phyloP scores from a whole-genome alignment of 1,284 basidiomycete genomes.

The Leccinum proximum region DNA sequence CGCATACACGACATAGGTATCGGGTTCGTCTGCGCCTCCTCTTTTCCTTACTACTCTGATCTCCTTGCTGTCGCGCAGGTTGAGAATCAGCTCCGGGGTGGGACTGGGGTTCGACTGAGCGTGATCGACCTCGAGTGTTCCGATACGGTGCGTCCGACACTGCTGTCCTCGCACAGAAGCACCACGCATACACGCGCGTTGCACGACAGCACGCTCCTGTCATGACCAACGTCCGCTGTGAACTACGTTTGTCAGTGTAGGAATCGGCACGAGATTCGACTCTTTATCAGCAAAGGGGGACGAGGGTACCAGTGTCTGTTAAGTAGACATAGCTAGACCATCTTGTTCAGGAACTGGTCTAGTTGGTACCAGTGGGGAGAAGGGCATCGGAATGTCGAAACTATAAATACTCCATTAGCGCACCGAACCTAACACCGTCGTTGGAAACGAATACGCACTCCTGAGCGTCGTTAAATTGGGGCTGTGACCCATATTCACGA shows the following conservation, averaged over 20 bases:
- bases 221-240: constrained; percentile 12
- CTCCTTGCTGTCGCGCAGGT: not conserved
- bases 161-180: constrained; percentile 2
- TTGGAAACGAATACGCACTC: constrained; percentile 14
- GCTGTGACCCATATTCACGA: not conserved
- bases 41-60: constrained; percentile 7
- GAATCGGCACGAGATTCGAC: not conserved
- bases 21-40: not conserved
- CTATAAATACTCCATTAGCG: constrained; percentile 9
- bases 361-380: constrained; percentile 3
- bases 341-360: constrained; percentile 2
- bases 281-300: constrained; percentile 11
- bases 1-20: too few relatives aligned
- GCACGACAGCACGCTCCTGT: constrained; percentile 4
- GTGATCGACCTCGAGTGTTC: constrained; percentile 22
- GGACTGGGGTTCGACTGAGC: constrained; percentile 18
- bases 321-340: constrained; percentile 16
- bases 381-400: not conserved
- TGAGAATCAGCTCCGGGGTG: not conserved
- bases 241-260: not conserved
- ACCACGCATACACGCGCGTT: constrained; percentile 8
- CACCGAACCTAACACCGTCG: not conserved
- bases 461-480: constrained; percentile 1
- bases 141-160: constrained; percentile 10
- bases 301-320: constrained; percentile 25